Percentiles rank a stretch among this genome's conserved stretches.
Evolutionary conservation across 2,329 filamentous ascomycete genomes (phyloP).

Genomic region (Diaporthe citriasiana): DNA sequence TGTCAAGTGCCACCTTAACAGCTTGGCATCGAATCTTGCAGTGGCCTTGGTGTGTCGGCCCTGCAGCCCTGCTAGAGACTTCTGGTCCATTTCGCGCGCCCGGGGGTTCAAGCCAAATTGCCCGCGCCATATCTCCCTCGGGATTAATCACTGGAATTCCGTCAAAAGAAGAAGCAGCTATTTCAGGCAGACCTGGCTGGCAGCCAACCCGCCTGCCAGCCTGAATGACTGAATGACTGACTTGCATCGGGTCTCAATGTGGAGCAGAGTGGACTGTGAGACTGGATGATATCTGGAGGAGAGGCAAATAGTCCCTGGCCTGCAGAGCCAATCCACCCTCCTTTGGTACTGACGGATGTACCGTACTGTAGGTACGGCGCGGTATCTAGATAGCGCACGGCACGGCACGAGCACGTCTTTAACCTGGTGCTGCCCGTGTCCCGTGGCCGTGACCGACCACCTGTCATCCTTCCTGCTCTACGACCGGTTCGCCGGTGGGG

Average conservation of each 20-base stretch:
- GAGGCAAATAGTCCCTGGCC: not conserved
- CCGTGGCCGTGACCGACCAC: conserved; percentile 21
- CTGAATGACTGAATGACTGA: not conserved
- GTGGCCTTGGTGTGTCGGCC: not conserved
- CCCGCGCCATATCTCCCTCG: conserved; percentile 10
- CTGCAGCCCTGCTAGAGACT: conserved; percentile 27
- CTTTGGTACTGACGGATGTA: not conserved
- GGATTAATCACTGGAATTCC: not conserved
- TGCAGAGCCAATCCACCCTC: not conserved
- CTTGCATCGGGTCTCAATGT: conserved; percentile 9
- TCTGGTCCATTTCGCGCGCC: not conserved
- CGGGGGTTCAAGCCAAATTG: not conserved
- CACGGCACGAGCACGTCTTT: conserved; percentile 20
- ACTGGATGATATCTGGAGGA: not conserved
- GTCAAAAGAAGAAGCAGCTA: not conserved
- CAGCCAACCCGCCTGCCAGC: not conserved
- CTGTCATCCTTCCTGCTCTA: not conserved
- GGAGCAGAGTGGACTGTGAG: not conserved
- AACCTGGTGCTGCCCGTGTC: conserved; percentile 3
- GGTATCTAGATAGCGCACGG: conserved; percentile 26
- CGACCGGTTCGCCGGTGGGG: conserved; percentile 4
- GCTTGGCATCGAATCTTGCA: conserved; percentile 25
- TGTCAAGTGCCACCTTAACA: conserved; percentile 26
- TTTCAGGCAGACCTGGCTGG: not conserved
- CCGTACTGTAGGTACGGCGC: not conserved